Conservation (phyloP, 1,284 basidiomycete species). For the Cerrena zonata region DNA sequence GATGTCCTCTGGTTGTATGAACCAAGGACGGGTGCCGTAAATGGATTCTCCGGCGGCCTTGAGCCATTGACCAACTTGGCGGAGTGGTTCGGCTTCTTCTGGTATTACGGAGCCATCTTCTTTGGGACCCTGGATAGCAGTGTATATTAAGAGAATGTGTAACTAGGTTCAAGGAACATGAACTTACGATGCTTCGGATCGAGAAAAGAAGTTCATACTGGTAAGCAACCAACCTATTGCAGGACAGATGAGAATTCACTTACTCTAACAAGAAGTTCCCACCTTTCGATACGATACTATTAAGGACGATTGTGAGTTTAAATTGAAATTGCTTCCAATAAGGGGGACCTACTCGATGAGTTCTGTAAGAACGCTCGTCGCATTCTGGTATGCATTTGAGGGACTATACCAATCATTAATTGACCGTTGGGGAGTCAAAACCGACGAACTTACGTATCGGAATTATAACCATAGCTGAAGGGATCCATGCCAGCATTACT, state of each 20-base stretch:
- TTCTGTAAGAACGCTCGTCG: constrained; percentile 12
- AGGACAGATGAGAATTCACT: too few relatives aligned
- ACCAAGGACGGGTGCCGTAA: constrained; percentile 24
- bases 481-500: constrained; percentile 51
- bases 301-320: too few relatives aligned
- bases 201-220: too few relatives aligned
- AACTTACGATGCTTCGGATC: too few relatives aligned
- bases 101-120: constrained; percentile 15
- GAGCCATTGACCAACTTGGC: constrained; percentile 23
- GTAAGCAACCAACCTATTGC: too few relatives aligned
- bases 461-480: constrained; percentile 32
- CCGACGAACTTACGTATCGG: constrained; percentile 18
- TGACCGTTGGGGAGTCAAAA: too few relatives aligned
- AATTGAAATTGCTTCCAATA: too few relatives aligned
- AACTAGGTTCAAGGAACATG: too few relatives aligned
- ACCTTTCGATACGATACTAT: constrained; percentile 17
- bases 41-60: constrained; percentile 30
- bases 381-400: constrained; percentile 14
- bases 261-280: constrained; percentile 18
- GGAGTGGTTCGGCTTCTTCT: constrained; percentile 13
- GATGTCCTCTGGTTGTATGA: constrained; percentile 9
- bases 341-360: constrained; percentile 13
- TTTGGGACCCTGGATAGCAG: constrained; percentile 20
- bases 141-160: too few relatives aligned
- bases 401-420: constrained; percentile 35